Evolutionary conservation across 2,329 filamentous ascomycete species (phyloP).

Genomic region (Claviceps sp.): DNA sequence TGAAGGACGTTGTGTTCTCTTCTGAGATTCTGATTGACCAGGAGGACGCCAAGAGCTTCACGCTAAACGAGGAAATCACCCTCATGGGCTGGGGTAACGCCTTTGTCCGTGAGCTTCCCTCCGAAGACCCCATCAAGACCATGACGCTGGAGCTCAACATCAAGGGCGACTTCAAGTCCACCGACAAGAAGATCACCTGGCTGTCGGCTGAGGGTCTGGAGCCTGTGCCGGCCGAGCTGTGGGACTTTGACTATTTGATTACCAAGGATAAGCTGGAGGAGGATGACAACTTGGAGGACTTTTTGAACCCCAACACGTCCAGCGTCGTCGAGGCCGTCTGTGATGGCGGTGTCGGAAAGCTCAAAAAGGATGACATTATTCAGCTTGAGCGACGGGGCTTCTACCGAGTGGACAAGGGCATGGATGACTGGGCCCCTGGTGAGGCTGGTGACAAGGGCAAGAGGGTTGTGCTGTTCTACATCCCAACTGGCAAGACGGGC

Average conservation of each 20-base stretch:
- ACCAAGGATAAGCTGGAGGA: conserved; percentile 90
- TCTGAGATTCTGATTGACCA: conserved; percentile 71
- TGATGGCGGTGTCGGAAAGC: conserved; percentile 63
- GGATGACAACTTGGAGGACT: conserved; percentile 75
- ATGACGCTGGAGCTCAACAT: conserved; percentile 81
- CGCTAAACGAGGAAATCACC: conserved; percentile 79
- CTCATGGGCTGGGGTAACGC: conserved; percentile 96
- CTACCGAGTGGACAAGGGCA: conserved; percentile 66
- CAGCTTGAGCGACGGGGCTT: conserved; percentile 92
- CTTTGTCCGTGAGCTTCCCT: conserved; percentile 55
- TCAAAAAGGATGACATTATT: conserved; percentile 83
- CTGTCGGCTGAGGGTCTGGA: conserved; percentile 62
- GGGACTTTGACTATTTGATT: conserved; percentile 90
- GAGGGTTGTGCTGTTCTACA: conserved; percentile 40
- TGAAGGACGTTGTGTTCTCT: conserved; percentile 73
- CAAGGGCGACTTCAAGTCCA: conserved; percentile 85
- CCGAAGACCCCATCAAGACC: conserved; percentile 45
- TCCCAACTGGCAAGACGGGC: conserved; percentile 35
- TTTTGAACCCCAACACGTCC: conserved; percentile 63
- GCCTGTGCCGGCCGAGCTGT: conserved; percentile 69
- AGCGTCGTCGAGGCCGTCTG: conserved; percentile 62
- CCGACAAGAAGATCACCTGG: conserved; percentile 95
- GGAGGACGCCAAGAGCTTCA: conserved; percentile 69
- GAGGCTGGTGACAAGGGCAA: conserved; percentile 35
- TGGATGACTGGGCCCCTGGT: conserved; percentile 34